These are phyloP conservation scores for Dactylellina haptotyla DNA, from an alignment of 2,329 filamentous ascomycete genomes.

Conservation along the genomic window DNA sequence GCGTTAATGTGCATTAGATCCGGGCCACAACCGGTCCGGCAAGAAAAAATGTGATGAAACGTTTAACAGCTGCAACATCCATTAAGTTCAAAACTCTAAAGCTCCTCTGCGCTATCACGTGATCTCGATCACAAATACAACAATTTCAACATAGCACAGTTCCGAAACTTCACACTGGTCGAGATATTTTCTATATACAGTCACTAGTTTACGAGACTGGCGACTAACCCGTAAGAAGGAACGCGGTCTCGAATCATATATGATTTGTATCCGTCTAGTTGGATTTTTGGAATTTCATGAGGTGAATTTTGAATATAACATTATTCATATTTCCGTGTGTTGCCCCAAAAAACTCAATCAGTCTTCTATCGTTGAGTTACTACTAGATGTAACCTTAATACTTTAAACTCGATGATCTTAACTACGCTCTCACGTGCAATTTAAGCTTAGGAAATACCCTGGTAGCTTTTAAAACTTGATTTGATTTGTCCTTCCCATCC, in stretches of 20 bases:
- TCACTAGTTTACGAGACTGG: not conserved
- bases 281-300: not conserved
- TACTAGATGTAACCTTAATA: conserved; percentile 5
- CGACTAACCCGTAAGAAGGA: not conserved
- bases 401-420: not conserved
- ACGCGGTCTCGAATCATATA: not conserved
- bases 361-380: not conserved
- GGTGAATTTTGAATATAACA: not conserved
- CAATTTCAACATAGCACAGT: not conserved
- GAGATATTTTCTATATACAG: conserved; percentile 3
- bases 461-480: conserved; percentile 11
- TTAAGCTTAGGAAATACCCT: not conserved
- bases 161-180: conserved; percentile 4
- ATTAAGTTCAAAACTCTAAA: too few species aligned
- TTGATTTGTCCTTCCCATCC: not conserved
- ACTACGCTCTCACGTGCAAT: not conserved
- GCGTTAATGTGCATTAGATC: too few species aligned
- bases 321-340: not conserved
- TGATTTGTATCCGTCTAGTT: not conserved
- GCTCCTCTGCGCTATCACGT: too few species aligned
- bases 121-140: not conserved
- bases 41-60: too few species aligned
- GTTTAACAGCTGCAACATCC: too few species aligned
- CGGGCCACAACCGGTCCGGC: too few species aligned
- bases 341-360: not conserved